Evolutionary conservation across 768 basidiomycete species (phyloP).

Genomic region (Mycena venus): DNA sequence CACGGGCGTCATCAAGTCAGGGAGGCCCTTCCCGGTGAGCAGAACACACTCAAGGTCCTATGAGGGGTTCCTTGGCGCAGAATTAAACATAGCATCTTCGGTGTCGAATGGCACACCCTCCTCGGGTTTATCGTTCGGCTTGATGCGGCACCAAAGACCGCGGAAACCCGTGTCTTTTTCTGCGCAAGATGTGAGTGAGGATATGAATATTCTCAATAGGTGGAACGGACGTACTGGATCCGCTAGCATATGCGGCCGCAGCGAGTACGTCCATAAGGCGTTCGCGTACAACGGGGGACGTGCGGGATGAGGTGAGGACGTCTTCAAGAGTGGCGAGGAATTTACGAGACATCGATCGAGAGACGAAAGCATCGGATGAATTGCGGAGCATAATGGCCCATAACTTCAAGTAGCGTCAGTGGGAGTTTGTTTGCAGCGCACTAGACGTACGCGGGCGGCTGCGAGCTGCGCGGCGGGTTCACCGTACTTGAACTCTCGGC

Average conservation of each 20-base stretch:
- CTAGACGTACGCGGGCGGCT: constrained; percentile 73
- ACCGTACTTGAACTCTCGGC: constrained; percentile 90
- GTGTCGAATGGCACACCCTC: constrained; percentile 85
- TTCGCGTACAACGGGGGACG: constrained; percentile 85
- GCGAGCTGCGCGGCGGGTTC: constrained; percentile 82
- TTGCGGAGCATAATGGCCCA: constrained; percentile 95
- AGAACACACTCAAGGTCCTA: too few relatives aligned
- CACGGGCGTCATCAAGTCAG: too few relatives aligned
- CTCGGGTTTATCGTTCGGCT: constrained; percentile 85
- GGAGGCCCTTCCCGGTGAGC: too few relatives aligned
- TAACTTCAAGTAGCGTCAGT: constrained; percentile 56
- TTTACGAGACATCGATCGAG: constrained; percentile 79
- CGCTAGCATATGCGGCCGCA: constrained; percentile 81
- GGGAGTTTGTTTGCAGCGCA: neutral
- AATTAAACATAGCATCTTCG: constrained; percentile 86
- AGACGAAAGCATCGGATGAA: constrained; percentile 77
- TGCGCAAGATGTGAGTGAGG: constrained; percentile 1
- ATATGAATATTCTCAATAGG: too few relatives aligned
- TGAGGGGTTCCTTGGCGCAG: too few relatives aligned
- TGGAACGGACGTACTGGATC: constrained; percentile 53
- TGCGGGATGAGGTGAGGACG: constrained; percentile 69
- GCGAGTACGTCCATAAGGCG: constrained; percentile 85
- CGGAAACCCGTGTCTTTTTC: constrained; percentile 70
- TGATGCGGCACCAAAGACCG: constrained; percentile 84
- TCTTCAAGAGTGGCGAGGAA: constrained; percentile 87